Evolutionary conservation across 1,284 basidiomycete species (phyloP), one percentile per base, ranked within the genome.

Genomic region (Apiotrichum veenhuisii): DNA sequence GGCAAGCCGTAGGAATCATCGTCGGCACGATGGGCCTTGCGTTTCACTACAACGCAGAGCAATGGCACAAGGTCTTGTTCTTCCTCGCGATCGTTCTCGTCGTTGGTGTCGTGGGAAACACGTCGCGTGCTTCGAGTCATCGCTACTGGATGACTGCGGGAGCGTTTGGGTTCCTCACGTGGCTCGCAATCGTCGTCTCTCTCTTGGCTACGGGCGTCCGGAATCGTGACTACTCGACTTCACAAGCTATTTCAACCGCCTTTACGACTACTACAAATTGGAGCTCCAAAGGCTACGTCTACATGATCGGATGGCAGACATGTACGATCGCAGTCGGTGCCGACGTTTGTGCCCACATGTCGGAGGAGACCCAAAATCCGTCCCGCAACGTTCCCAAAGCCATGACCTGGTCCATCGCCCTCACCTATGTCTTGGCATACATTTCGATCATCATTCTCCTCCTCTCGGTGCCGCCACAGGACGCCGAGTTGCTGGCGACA

Each of bases 331-430:
- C 75, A 0, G 70, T 64, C 41, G 75, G 75, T 15, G 64, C 60
- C 30, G 60, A 61, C 50, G 55, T 53, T 4, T 55, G 50, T 14
- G 60, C 60, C 0, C 60, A 61, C 59, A 73, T 77, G 64, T 73
- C 74, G 2, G 75, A 77, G 54, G 75, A 77, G 51, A 77, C 75
- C 18, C 70, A 73, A 46, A 72, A 74, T 54, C 75, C 75, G 2
- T 71, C 72, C 20, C 58, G 75, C 53, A 73, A 72, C 52, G 75
- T 77, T 2, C 75, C 75, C 12, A 72, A 73, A 26, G 75, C 74
- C 5, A 77, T 76, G 74, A 60, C 66, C 7, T 58, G 55, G 20
- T 64, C 70, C 2, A 64, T 75, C 36, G 55, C 69, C 15, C 41
- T 64, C 11, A 71, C 71, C 1, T 77, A 77, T 43, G 52, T 71